Conservation (phyloP, 192 early-diverging fungal species). For the Umbelopsis sp. region DNA sequence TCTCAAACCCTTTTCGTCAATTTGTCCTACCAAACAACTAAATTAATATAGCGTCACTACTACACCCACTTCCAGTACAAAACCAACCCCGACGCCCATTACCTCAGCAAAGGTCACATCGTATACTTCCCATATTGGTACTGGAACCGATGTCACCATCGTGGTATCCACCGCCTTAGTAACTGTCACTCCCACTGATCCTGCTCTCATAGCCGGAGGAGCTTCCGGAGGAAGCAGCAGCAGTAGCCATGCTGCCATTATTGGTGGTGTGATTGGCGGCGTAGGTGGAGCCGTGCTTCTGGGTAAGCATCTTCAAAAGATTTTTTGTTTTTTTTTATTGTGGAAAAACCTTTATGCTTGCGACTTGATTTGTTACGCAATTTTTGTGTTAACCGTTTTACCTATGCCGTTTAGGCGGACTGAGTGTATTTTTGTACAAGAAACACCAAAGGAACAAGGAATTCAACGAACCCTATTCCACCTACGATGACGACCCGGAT, state of each 20-base stretch:
- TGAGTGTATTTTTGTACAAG: conserved; percentile 3
- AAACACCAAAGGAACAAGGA: neutral
- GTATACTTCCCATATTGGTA: neutral
- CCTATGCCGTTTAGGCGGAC: neutral
- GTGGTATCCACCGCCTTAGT: conserved; percentile 6
- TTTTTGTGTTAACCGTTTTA: too few species aligned
- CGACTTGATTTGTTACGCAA: neutral
- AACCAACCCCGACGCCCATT: neutral
- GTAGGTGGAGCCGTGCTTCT: conserved; percentile 1
- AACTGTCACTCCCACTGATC: neutral
- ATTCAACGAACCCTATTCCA: conserved; percentile 6
- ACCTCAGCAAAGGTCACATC: conserved; percentile 5
- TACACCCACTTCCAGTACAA: neutral
- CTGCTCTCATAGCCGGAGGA: neutral
- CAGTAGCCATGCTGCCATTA: neutral
- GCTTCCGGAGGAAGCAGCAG: neutral
- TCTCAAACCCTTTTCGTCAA: too few species aligned
- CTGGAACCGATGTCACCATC: conserved; percentile 17
- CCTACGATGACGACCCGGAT: conserved; percentile 12
- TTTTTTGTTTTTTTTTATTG: too few species aligned
- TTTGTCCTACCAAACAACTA: too few species aligned
- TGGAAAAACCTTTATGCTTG: too few species aligned
- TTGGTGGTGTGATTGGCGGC: neutral
- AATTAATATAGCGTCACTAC: neutral
- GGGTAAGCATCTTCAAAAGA: neutral